Conservation (phyloP, 495 filamentous ascomycete species). For the Penicillium desertorum region DNA sequence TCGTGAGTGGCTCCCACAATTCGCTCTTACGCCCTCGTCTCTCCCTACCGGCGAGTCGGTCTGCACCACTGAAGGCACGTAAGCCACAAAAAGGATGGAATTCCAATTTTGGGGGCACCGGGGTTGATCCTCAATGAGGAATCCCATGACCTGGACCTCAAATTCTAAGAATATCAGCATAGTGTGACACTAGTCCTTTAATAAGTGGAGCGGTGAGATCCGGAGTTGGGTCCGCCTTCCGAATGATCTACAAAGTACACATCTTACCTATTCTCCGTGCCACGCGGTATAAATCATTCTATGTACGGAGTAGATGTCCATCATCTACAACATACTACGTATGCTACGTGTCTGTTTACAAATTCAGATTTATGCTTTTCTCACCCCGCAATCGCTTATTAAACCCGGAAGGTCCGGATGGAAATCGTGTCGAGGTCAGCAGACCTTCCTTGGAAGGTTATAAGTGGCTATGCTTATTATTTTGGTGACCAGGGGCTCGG, state of each 20-base stretch:
- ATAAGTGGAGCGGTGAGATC: slow-evolving; percentile 14
- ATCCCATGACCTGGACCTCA: slow-evolving; percentile 10
- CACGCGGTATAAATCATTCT: slow-evolving; percentile 7
- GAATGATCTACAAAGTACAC: slow-evolving; percentile 1
- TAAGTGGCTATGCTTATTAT: not conserved
- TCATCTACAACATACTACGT: too few species aligned
- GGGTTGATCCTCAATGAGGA: slow-evolving; percentile 8
- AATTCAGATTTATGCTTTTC: not conserved
- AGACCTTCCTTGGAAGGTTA: not conserved
- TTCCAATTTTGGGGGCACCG: not conserved
- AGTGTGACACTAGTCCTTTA: not conserved
- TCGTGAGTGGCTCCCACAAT: slow-evolving; percentile 6
- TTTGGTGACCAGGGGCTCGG: not conserved
- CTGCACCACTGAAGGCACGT: slow-evolving; percentile 1
- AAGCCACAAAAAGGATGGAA: slow-evolving; percentile 4
- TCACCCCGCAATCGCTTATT: slow-evolving; percentile 8
- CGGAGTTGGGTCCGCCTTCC: slow-evolving; percentile 11
- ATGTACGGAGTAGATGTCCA: not conserved
- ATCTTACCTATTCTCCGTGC: slow-evolving; percentile 1
- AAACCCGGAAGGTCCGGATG: not conserved
- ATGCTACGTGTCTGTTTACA: slow-evolving; percentile 6
- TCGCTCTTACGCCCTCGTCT: not conserved
- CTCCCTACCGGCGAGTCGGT: not conserved
- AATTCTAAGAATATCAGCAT: slow-evolving; percentile 4
- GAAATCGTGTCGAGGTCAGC: slow-evolving; percentile 7